phyloP scores from a whole-genome alignment of 345 rosid genomes.

The Citrus medica region DNA sequence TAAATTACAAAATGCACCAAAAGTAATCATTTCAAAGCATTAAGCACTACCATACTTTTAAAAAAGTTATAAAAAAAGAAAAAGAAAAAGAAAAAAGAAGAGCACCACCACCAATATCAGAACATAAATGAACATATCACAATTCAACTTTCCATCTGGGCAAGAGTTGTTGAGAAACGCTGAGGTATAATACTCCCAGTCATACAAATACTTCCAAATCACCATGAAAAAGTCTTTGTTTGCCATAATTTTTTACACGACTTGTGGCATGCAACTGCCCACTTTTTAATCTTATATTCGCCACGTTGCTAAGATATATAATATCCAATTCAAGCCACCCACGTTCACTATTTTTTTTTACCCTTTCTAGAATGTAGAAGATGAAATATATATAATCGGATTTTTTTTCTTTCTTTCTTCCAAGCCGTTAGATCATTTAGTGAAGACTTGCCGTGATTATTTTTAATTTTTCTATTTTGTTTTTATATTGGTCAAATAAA shows the following conservation, averaged over 20 bases:
- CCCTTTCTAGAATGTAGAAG: not conserved
- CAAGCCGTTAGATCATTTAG: too few species aligned
- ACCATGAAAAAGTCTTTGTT: not conserved
- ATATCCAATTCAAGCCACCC: conserved; percentile 3
- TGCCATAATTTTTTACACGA: not conserved
- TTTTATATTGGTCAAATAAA: too few species aligned
- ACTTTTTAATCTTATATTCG: not conserved
- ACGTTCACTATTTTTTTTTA: not conserved
- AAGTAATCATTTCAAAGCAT: too few species aligned
- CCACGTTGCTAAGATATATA: not conserved
- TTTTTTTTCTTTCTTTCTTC: too few species aligned
- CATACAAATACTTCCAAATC: not conserved
- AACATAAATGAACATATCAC: too few species aligned
- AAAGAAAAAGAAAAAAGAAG: too few species aligned
- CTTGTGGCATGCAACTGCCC: not conserved
- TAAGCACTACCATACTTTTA: too few species aligned
- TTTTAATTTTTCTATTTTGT: too few species aligned
- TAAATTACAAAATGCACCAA: too few species aligned
- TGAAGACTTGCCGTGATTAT: too few species aligned
- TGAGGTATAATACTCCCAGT: not conserved
- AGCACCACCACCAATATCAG: not conserved
- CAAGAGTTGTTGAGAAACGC: not conserved
- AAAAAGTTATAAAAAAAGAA: too few species aligned
- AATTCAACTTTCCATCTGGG: not conserved
- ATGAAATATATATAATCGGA: too few species aligned